Conservation (phyloP, 2,329 filamentous ascomycete species). For the Colletotrichum tofieldiae region DNA sequence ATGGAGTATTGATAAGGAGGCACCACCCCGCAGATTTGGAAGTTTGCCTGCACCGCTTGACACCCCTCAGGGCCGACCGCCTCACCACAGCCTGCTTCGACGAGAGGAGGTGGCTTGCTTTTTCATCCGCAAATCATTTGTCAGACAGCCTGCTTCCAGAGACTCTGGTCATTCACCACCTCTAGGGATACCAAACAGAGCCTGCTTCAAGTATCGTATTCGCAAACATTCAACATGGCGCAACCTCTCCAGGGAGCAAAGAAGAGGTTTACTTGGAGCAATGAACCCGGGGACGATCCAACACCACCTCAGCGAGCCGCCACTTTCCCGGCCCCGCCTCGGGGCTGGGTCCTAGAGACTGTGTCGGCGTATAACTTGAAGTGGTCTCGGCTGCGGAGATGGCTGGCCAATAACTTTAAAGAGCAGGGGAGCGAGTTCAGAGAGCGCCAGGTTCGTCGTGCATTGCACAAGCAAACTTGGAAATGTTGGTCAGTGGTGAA, state of each 20-base stretch:
- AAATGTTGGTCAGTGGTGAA: not conserved
- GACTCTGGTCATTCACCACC: not conserved
- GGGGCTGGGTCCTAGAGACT: not conserved
- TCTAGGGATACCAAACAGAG: not conserved
- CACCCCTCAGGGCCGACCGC: not conserved
- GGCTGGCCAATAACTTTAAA: not conserved
- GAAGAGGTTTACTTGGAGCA: not conserved
- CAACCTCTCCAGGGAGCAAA: not conserved
- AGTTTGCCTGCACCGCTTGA: not conserved
- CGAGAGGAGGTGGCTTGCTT: not conserved
- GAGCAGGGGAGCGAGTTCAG: not conserved
- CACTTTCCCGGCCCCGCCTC: not conserved
- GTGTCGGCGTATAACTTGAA: conserved; percentile 10
- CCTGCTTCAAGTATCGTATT: not conserved
- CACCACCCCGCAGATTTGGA: not conserved
- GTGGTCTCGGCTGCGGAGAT: not conserved
- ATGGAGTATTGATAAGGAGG: not conserved
- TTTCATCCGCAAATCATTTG: not conserved
- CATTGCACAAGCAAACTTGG: not conserved
- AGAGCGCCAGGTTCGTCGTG: conserved; percentile 3
- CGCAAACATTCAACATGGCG: not conserved
- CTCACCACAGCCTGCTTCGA: not conserved
- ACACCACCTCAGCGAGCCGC: not conserved
- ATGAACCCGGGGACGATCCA: not conserved
- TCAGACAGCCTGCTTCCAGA: not conserved